These are phyloP conservation scores for Trametes cinnabarina DNA, from an alignment of 768 basidiomycete genomes.

Conservation along the genomic window DNA sequence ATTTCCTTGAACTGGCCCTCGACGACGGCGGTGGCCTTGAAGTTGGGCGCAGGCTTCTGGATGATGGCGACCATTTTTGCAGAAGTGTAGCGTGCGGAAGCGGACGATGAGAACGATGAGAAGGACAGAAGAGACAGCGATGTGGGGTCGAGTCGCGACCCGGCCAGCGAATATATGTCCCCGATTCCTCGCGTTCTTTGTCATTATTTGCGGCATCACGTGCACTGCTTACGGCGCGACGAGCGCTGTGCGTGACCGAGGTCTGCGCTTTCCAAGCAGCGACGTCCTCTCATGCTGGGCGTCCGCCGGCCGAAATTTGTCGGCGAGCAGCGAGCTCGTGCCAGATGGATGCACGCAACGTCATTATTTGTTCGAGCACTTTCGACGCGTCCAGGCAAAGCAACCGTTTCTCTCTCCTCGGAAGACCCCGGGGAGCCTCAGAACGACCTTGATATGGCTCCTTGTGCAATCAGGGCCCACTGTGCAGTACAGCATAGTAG, in stretches of 20 bases:
- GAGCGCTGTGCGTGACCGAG: slow-evolving; percentile 6
- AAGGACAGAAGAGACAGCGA: background rate
- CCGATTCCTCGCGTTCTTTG: slow-evolving; percentile 28
- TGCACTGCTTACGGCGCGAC: slow-evolving; percentile 16
- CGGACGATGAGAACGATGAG: background rate
- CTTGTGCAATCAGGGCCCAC: too few species aligned
- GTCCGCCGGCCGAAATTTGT: slow-evolving; percentile 1
- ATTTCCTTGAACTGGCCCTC: slow-evolving; percentile 78
- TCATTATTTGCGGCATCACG: slow-evolving; percentile 22
- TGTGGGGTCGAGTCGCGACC: background rate
- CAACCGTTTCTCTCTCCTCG: background rate
- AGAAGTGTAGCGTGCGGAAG: background rate
- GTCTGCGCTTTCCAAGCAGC: slow-evolving; percentile 1
- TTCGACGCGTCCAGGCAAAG: too few species aligned
- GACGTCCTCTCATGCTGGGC: too few species aligned
- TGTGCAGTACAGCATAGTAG: too few species aligned
- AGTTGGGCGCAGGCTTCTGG: slow-evolving; percentile 84
- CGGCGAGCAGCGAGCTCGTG: background rate
- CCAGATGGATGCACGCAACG: background rate
- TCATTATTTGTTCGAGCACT: slow-evolving; percentile 5
- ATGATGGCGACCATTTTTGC: slow-evolving; percentile 36
- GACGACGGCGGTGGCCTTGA: slow-evolving; percentile 70
- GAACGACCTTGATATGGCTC: background rate
- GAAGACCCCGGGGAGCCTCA: slow-evolving; percentile 5
- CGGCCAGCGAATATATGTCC: slow-evolving; percentile 14